Conservation (phyloP, 2,329 filamentous ascomycete genomes). For the Trichoderma hamatum region DNA sequence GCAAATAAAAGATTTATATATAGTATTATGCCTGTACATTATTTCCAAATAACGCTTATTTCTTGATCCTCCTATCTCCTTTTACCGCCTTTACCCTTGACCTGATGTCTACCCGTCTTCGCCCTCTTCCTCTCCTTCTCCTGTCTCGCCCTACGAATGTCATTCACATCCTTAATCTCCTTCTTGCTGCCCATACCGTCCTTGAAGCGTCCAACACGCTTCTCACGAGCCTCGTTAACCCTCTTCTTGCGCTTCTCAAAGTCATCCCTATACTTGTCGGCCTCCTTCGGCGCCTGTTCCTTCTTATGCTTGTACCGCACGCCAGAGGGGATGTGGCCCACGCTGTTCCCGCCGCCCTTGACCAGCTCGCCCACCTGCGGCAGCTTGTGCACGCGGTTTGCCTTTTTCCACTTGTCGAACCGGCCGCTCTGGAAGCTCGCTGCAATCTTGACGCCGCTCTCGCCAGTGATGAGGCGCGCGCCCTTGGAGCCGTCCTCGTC, state of each 20-base stretch:
- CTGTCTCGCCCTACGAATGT: slow-evolving; percentile 81
- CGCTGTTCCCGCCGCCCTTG: slow-evolving; percentile 37
- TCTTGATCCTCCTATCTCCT: slow-evolving; percentile 45
- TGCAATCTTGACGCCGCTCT: slow-evolving; percentile 94
- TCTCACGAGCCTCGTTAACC: slow-evolving; percentile 83
- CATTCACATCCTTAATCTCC: slow-evolving; percentile 80
- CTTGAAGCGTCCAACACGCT: slow-evolving; percentile 72
- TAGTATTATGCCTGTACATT: background rate
- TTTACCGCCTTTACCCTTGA: slow-evolving; percentile 44
- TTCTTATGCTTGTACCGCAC: slow-evolving; percentile 80
- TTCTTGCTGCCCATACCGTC: slow-evolving; percentile 72
- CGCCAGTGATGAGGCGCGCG: slow-evolving; percentile 75
- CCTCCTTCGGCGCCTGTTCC: slow-evolving; percentile 86
- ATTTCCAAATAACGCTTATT: background rate
- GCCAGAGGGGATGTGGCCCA: slow-evolving; percentile 38
- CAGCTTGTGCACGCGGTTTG: slow-evolving; percentile 76
- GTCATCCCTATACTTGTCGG: slow-evolving; percentile 90
- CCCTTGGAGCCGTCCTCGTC: slow-evolving; percentile 88
- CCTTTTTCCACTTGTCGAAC: slow-evolving; percentile 89
- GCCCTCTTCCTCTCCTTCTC: slow-evolving; percentile 74
- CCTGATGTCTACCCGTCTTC: slow-evolving; percentile 81
- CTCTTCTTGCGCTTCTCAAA: slow-evolving; percentile 90
- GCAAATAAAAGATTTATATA: background rate
- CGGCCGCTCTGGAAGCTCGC: slow-evolving; percentile 90
- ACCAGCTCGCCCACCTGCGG: slow-evolving; percentile 85